Evolutionary conservation across 257 asterid genomes (phyloP).

Genomic region (Craterostigma plantagineum): DNA sequence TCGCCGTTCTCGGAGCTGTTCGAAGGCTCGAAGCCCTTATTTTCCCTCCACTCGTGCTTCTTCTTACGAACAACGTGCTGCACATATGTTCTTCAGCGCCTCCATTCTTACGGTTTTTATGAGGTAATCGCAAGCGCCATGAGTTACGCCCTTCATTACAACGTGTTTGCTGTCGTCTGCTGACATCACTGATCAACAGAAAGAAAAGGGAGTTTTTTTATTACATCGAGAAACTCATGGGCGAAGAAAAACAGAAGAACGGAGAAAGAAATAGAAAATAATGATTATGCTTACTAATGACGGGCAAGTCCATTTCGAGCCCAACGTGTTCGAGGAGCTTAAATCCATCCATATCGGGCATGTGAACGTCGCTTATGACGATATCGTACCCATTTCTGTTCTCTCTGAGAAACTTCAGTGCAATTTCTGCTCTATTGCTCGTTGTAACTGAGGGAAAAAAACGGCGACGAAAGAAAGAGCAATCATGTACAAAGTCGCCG

Average conservation of each 20-base stretch:
- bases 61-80: conserved; percentile 83
- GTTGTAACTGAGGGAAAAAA: conserved; percentile 42
- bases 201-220: neutral
- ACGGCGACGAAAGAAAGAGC: conserved; percentile 2
- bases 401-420: conserved; percentile 46
- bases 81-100: conserved; percentile 95
- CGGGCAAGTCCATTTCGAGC: conserved; percentile 90
- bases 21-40: conserved; percentile 47
- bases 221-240: neutral
- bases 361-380: conserved; percentile 91
- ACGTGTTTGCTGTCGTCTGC: conserved; percentile 81
- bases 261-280: too few relatives aligned
- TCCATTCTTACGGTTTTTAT: conserved; percentile 87
- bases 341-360: conserved; percentile 99
- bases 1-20: conserved; percentile 46
- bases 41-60: conserved; percentile 60
- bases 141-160: conserved; percentile 93
- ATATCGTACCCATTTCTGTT: conserved; percentile 58
- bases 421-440: conserved; percentile 71
- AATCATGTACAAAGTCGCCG: conserved; percentile 1
- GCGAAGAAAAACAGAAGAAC: neutral
- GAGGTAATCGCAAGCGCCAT: conserved; percentile 92
- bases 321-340: conserved; percentile 82
- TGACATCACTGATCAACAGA: conserved; percentile 61
- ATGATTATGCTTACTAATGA: conserved; percentile 92